Conservation (phyloP, 2,329 filamentous ascomycete genomes). For the Fusarium papillatum region DNA sequence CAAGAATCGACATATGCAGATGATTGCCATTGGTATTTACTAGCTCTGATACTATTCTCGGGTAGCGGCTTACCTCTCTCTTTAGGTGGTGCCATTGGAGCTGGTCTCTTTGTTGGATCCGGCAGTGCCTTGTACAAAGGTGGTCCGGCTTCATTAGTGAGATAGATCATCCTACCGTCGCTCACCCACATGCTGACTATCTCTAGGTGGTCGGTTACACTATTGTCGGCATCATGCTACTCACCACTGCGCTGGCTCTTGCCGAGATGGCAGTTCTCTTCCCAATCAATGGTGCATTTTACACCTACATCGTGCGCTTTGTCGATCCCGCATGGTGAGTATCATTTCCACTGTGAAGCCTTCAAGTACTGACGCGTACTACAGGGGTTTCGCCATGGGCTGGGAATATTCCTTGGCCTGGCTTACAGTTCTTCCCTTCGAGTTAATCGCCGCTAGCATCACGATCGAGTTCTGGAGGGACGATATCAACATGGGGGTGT, state of each 20-base stretch:
- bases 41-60: not conserved
- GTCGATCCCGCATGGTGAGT: not conserved
- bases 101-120: slow-evolving; percentile 72
- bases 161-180: not conserved
- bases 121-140: slow-evolving; percentile 63
- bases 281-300: not conserved
- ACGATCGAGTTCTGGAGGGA: not conserved
- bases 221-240: not conserved
- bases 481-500: not conserved
- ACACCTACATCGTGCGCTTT: not conserved
- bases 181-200: not conserved
- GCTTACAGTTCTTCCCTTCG: not conserved
- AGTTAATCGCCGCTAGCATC: not conserved
- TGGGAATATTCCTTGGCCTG: not conserved
- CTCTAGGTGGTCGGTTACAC: not conserved
- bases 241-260: not conserved
- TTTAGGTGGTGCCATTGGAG: slow-evolving; percentile 61
- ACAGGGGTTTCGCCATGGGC: not conserved
- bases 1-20: not conserved
- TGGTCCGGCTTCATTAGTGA: slow-evolving; percentile 53
- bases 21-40: not conserved
- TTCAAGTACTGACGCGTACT: not conserved
- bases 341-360: not conserved
- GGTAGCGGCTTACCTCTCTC: not conserved
- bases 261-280: not conserved